Base-by-base conservation (phyloP, 139 green algal species). In the Nannochloris sp. region DNA sequence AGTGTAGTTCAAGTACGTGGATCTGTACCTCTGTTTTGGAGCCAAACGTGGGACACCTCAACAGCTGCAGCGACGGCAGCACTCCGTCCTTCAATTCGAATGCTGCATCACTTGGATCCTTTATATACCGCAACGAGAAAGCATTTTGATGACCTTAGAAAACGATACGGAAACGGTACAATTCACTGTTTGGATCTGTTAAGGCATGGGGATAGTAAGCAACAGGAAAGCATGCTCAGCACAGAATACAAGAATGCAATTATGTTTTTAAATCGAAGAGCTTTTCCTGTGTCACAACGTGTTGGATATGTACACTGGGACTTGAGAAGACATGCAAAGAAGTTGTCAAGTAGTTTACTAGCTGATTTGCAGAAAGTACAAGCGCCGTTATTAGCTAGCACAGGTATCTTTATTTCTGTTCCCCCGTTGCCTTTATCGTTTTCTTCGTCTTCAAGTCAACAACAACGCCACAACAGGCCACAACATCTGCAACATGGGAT, bases 21-120 rank as follows among this genome's bases (percentile, higher is more conserved):
- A 34, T 87, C 72, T 51, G 89, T 98, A 54, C 93, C 93, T 6
- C 80, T 98, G 60, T 96, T 90, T 65, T 98, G 93, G 93, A 81
- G 58, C 9, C 93, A 98, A 73, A 78, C 92, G 61, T 33, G 35
- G 24, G 33, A 48, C 3, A 44, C 60, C 15, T 64, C 56, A 23
- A 19, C 42, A 19, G 19, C 42, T 19, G 42, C 42, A 19, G 19
- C 42, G 42, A 19, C 19, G 19, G n/a, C 37, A 19, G 34, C 14
- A 27, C 30, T 54, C 25, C 34, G 27, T 23, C 34, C 60, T 35
- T 12, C 45, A 23, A 46, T 54, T 38, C 32, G 27, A 63, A 33
- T 85, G 12, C 71, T 96, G 61, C 75, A 92, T 64, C 78, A 81
- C 57, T 91, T 81, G 47, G 89, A 96, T 78, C 89, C 89, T n/a